phyloP scores from a whole-genome alignment of 2,329 filamentous ascomycete species.

The Cytospora leucostoma region DNA sequence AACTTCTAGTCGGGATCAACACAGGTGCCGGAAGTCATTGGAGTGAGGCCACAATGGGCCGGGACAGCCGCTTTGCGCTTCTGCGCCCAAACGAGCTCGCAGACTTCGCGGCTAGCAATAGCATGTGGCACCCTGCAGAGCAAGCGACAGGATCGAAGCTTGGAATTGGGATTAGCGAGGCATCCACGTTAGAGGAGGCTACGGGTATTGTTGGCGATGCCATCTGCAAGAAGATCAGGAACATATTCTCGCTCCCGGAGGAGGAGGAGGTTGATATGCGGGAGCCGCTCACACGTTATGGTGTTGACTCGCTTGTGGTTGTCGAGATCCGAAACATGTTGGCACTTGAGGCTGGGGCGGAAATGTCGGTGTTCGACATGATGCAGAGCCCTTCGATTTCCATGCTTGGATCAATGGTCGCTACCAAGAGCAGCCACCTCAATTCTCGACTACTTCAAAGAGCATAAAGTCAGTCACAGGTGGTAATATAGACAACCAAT shows the following conservation, averaged over 20 bases:
- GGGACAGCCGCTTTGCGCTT: constrained; percentile 14
- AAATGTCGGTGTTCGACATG: constrained; percentile 18
- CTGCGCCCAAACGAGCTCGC: constrained; percentile 6
- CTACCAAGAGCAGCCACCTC: too few species aligned
- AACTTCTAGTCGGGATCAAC: not conserved
- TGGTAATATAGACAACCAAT: too few species aligned
- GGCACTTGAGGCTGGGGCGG: not conserved
- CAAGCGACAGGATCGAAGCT: too few species aligned
- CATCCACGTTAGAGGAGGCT: constrained; percentile 24
- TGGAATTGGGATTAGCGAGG: constrained; percentile 2
- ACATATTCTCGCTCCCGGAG: constrained; percentile 33
- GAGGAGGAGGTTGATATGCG: constrained; percentile 31
- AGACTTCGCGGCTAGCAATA: too few species aligned
- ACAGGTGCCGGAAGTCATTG: too few species aligned
- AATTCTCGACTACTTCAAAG: too few species aligned
- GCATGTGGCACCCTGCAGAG: not conserved
- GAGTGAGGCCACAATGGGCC: constrained; percentile 12
- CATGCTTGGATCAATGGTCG: too few species aligned
- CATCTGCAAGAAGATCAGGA: constrained; percentile 31
- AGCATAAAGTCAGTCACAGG: too few species aligned
- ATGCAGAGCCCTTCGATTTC: not conserved
- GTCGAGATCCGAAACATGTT: constrained; percentile 36
- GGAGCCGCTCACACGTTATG: constrained; percentile 32
- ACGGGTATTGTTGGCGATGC: constrained; percentile 24
- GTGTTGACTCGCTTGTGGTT: constrained; percentile 37